A percentile compares a stretch with the other conserved stretches of the same genome.
phyloP scores from a whole-genome alignment of 305 asterid species.

The Fraxinus baroniana region DNA sequence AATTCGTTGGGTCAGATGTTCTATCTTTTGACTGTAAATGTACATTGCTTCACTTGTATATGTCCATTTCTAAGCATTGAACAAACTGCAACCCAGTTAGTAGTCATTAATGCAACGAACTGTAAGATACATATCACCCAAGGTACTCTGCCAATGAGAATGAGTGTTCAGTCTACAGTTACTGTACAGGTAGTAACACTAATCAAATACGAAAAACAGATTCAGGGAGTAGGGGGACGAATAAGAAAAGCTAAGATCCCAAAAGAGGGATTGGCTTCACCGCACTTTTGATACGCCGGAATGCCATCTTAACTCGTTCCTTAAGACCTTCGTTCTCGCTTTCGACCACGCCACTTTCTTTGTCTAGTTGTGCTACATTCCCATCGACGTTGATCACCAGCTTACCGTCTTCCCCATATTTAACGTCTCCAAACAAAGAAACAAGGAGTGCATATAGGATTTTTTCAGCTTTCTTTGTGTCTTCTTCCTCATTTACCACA shows the following conservation, averaged over 20 bases:
- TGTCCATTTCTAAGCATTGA: background rate
- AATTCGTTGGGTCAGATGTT: background rate
- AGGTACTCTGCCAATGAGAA: background rate
- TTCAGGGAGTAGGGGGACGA: background rate
- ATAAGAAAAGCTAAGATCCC: constrained; percentile 17
- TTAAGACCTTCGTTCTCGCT: constrained; percentile 76
- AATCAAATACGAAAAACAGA: background rate
- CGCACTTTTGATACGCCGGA: constrained; percentile 59
- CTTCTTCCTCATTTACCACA: constrained; percentile 46
- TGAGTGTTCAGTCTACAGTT: background rate
- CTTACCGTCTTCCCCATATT: constrained; percentile 62
- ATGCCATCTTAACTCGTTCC: constrained; percentile 78
- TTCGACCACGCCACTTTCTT: constrained; percentile 72
- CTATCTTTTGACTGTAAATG: background rate
- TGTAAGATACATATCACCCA: background rate
- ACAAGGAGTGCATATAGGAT: constrained; percentile 76
- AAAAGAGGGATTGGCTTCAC: constrained; percentile 82
- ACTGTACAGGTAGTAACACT: constrained; percentile 8
- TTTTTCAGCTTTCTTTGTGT: constrained; percentile 65
- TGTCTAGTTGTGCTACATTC: constrained; percentile 61
- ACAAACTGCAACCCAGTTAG: background rate
- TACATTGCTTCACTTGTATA: background rate
- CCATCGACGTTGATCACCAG: constrained; percentile 74
- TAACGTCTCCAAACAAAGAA: constrained; percentile 84
- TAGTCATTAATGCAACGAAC: background rate